Evolutionary conservation across 1,284 basidiomycete genomes (phyloP).

Genomic region (Moesziomyces aphidis): DNA sequence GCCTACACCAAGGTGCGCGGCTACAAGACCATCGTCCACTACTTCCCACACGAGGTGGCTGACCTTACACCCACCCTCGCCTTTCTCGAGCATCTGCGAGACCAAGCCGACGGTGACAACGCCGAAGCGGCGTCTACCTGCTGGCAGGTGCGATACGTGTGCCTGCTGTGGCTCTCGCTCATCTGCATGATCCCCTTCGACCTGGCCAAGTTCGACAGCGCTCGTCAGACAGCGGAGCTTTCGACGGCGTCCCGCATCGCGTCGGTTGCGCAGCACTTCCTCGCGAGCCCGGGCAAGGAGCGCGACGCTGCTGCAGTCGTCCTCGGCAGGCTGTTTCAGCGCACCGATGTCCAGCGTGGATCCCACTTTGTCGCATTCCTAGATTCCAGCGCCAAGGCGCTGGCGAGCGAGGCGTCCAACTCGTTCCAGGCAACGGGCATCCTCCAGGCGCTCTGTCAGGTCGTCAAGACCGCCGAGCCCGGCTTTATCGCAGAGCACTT

Average conservation of each 20-base stretch:
- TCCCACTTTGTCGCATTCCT: slow-evolving; percentile 20
- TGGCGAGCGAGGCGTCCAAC: slow-evolving; percentile 13
- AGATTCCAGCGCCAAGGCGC: slow-evolving; percentile 7
- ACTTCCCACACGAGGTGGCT: slow-evolving; percentile 88
- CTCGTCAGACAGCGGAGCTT: slow-evolving; percentile 62
- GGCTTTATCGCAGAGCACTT: slow-evolving; percentile 37
- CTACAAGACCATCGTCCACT: slow-evolving; percentile 88
- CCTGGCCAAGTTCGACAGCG: slow-evolving; percentile 82
- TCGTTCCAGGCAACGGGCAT: slow-evolving; percentile 73
- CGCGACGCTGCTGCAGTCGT: slow-evolving; percentile 80
- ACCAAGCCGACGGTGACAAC: background rate
- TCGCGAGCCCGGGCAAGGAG: slow-evolving; percentile 81
- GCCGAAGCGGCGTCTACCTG: background rate
- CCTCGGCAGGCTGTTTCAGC: slow-evolving; percentile 80
- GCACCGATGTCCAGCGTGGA: slow-evolving; percentile 66
- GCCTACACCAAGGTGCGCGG: slow-evolving; percentile 89
- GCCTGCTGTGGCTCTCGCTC: slow-evolving; percentile 91
- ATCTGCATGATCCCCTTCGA: slow-evolving; percentile 95
- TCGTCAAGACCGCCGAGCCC: slow-evolving; percentile 74
- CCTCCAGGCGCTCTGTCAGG: slow-evolving; percentile 79
- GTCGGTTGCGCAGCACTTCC: slow-evolving; percentile 74
- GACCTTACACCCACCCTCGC: slow-evolving; percentile 82
- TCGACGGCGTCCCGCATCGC: slow-evolving; percentile 74
- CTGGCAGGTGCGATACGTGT: slow-evolving; percentile 87
- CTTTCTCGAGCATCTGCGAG: slow-evolving; percentile 73